Base-by-base conservation (phyloP, 805 yeast species). In the Metschnikowia henanensis region DNA sequence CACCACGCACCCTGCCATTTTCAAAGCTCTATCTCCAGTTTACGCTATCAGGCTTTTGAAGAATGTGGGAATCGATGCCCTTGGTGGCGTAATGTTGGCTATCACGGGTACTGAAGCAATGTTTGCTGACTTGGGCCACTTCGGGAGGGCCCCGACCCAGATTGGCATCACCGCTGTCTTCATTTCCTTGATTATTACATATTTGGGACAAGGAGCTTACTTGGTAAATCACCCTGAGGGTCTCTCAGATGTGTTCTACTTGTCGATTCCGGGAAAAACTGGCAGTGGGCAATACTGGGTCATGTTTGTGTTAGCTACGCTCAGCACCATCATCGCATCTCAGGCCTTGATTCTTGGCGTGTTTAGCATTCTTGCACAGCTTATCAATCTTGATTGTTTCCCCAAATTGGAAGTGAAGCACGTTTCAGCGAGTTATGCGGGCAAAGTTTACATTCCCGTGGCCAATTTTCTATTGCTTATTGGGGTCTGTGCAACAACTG, bases 41-140 rank as follows among this genome's bases (percentile, higher is more conserved):
- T 73, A 74, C 51, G 84, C 83, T 1, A 65, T 77, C 38, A 51
- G 64, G n/a, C 68, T 70, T 30, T 59, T 80, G 47, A 62, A 56
- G 36, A 49, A 56, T 9, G 66, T 70, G 3, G 70, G 68, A 17
- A 61, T 75, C 22, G 78, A 73, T 53, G 62, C 68, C 2, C 62
- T 80, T 25, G 71, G 77, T 9, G 73, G 77, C 4, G 76, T 77
- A 3, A 72, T 80, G 76, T 70, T 80, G 34, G 65, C 80, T 1
- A 60, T 80, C 20, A 79, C 86, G 0, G 85, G 85, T 25, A 66
- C 77, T 4, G 85, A 80, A 50, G 83, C 84, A 6, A 75, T 80
- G 80, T 81, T 80, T 62, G 82, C 84, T 2, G 84, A 80, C 58
- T 66, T 79, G 39, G 80, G 83, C 4, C 82, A 77, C 53, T 77